Base-by-base conservation (phyloP, 352 stramenopile species). In the Globisporangium emineosum region DNA sequence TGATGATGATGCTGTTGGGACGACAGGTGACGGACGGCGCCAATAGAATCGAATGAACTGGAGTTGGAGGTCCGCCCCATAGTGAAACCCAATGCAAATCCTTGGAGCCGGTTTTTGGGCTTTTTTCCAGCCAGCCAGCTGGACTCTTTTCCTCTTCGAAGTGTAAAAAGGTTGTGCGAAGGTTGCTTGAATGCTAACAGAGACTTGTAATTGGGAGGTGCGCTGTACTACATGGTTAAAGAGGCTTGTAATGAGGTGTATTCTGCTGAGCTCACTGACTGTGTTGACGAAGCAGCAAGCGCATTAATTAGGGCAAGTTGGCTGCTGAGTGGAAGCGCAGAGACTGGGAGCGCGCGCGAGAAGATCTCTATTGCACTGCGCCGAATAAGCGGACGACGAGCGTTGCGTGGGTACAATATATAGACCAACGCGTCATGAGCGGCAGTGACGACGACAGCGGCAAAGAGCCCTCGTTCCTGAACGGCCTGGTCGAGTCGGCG, bases 401-500 rank as follows among this genome's bases (percentile, higher is more conserved):
- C 12, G 35, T 17, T 12, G 40, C 21, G 17, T 21, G 40, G 10
- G 40, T 6, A 8, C 40, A 23, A 17, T 21, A 21, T 17, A 47
- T 6, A 47, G 17, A 42, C 17, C 6, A 51, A 3, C 21, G 2
- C 32, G 15, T 17, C 40, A 65, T 51, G 56, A 42, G 33, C 12
- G 30, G 25, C 25, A 60, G 40, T 12, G 53, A 65, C 17, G 29
- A 57, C 49, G 13, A 45, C 49, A 30, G 37, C 23, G 23, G 23
- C 33, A 54, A 49, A 13, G 37, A 61, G 42, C 27, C 45, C 21
- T 59, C 35, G 19, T 59, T 78, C 13, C 57, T 89, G 47, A 66
- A 59, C 4, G 64, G 69, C 55, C 66, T 89, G 32, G 71, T 79
- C 32, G 68, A 73, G 25, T 74, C 74, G 21, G 78, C 78, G 2